Conservation (phyloP, 331 rosid species). For the Saraca asoca region DNA sequence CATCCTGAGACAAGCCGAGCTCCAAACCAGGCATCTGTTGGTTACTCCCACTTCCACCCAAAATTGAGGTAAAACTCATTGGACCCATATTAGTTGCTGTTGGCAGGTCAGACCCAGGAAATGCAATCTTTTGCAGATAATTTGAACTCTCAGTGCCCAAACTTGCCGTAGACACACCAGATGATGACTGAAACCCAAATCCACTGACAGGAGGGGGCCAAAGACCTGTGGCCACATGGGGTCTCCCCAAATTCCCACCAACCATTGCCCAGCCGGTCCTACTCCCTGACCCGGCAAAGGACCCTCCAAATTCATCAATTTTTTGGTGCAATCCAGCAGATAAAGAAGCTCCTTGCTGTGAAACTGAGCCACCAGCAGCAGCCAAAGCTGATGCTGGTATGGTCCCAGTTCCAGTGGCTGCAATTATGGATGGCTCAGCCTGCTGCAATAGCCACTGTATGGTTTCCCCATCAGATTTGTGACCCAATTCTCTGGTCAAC, state of each 20-base stretch:
- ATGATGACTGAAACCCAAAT: slow-evolving; percentile 64
- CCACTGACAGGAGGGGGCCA: slow-evolving; percentile 78
- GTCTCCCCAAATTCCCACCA: slow-evolving; percentile 71
- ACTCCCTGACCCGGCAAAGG: slow-evolving; percentile 55
- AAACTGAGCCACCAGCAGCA: slow-evolving; percentile 58
- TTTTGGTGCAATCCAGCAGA: slow-evolving; percentile 67
- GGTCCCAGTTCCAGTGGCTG: slow-evolving; percentile 79
- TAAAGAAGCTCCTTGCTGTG: slow-evolving; percentile 58
- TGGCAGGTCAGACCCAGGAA: slow-evolving; percentile 80
- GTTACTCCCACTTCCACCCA: slow-evolving; percentile 67
- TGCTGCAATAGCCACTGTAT: slow-evolving; percentile 89
- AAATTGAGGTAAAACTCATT: slow-evolving; percentile 92
- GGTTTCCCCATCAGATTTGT: slow-evolving; percentile 91
- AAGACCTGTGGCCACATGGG: slow-evolving; percentile 72
- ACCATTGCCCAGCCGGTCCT: slow-evolving; percentile 70
- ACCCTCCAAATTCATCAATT: slow-evolving; percentile 67
- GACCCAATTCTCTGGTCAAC: slow-evolving; percentile 83
- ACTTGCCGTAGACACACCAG: slow-evolving; percentile 53
- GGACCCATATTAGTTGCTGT: slow-evolving; percentile 64
- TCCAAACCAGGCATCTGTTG: slow-evolving; percentile 89
- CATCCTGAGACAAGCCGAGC: slow-evolving; percentile 90
- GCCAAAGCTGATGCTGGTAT: slow-evolving; percentile 82
- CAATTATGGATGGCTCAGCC: slow-evolving; percentile 80
- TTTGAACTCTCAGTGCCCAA: slow-evolving; percentile 59
- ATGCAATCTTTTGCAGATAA: slow-evolving; percentile 79